Base-by-base conservation (phyloP, 2,329 filamentous ascomycete genomes). In the Aspergillus ochraceoroseus region DNA sequence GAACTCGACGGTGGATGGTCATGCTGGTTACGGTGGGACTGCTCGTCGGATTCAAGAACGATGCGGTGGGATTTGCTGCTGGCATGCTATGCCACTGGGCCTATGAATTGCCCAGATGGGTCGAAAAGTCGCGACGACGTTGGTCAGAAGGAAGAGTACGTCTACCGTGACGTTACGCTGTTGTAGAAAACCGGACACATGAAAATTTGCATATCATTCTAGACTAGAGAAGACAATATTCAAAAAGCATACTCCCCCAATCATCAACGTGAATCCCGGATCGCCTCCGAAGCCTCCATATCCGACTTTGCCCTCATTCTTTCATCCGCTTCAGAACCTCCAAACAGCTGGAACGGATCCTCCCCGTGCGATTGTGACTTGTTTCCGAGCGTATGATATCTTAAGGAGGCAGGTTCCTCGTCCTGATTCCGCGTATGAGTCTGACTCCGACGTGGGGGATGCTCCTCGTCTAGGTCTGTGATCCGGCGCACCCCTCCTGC, bases 11-110 rank as follows among this genome's bases (percentile, higher is more conserved):
- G 42, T 95, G 87, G 85, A 85, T 80, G 14, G 82, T 95, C 0
- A 94, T 95, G 88, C 73, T 95, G 43, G 82, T 89, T 47, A 96
- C 90, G 0, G 80, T 87, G 6, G 88, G 85, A 0, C 77, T 83
- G 2, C 75, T 94, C 38, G 65, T 96, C 34, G 87, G 87, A 0
- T 95, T 94, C 56, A 84, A 80, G 62, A 96, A 95, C 57, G 89
- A 94, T 64, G 88, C 83, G 0, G 77, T 95, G 4, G 90, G 90
- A 0, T 95, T 95, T 55, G 45, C 85, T 9, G 86, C 83, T 0
- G 90, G 90, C 0, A 77, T 94, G 72, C 61, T 85, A 3, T 94
- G 87, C 61, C 80, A 90, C 63, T 82, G 76, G 66, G 77, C 79
- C 0, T 85, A 88, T 53, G 63, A 65, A 42, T 34, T 69, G 31